Evolutionary conservation across 73 alveolate genomes (phyloP), one percentile per base, ranked within the genome.

Genomic region (Paramecium primaurelia): DNA sequence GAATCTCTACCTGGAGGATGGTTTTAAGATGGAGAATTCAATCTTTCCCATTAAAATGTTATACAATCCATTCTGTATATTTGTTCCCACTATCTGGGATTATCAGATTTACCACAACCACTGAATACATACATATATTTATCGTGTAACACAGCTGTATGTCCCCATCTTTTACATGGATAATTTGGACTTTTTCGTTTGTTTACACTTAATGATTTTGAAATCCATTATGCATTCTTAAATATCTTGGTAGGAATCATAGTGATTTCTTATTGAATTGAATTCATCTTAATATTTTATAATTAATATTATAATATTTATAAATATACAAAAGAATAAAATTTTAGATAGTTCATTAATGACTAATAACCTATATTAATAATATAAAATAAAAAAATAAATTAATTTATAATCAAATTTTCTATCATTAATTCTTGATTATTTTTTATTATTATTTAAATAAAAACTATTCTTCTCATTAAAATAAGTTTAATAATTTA

Each of bases 111-210:
- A 1, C 94, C 94, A 71, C 94, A 89, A 28, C 94, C 94, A 71
- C 92, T 64, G 60, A 71, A 89, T 30, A 89, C 91, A 89, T 89
- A 89, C 64, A 89, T 47, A 73, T 71, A 89, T 64, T 89, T 89
- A 34, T 89, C 94, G 14, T 89, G 88, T 22, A 89, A 60, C 26
- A 89, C 94, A 5, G 94, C 86, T 25, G 94, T 89, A 22, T 89
- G 94, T 22, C 94, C 94, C 94, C 94, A 89, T 20, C 94, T 36
- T 71, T 54, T 69, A 28, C 92, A 71, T 34, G 94, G 94, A 89
- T 89, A 89, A 22, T 71, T 59, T 16, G 92, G 80, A 47, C 92
- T 83, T 54, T 89, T 89, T 49, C 75, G 42, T 51, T 89, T 89
- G 54, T 71, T 28, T 14, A 64, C 94, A 40, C 77, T 45, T 30